phyloP scores from a whole-genome alignment of 2,329 filamentous ascomycete species.

The Trichophyton schoenleinii region DNA sequence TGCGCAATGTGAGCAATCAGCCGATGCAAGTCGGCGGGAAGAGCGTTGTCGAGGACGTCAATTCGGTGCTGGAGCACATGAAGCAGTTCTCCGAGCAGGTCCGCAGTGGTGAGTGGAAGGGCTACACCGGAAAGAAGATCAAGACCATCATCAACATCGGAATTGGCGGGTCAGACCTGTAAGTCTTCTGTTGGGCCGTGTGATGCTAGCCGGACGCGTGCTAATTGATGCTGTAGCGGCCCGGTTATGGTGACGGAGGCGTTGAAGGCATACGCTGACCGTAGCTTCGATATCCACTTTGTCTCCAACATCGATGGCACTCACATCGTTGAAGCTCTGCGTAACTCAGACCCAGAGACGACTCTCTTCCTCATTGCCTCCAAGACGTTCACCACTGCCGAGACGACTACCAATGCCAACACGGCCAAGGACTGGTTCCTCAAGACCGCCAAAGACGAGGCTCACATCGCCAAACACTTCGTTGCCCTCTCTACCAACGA shows the following conservation, averaged over 20 bases:
- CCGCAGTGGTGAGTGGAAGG: slow-evolving; percentile 90
- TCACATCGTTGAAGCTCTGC: slow-evolving; percentile 87
- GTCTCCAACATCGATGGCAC: slow-evolving; percentile 99
- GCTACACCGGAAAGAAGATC: slow-evolving; percentile 92
- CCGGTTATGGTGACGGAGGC: slow-evolving; percentile 99
- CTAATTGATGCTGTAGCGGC: slow-evolving; percentile 44
- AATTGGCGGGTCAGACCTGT: slow-evolving; percentile 97
- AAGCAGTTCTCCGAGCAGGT: slow-evolving; percentile 96
- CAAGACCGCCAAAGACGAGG: slow-evolving; percentile 61
- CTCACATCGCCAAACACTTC: slow-evolving; percentile 89
- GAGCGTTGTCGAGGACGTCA: slow-evolving; percentile 89
- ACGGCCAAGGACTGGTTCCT: slow-evolving; percentile 96
- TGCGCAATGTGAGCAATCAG: slow-evolving; percentile 80
- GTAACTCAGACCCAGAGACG: slow-evolving; percentile 81
- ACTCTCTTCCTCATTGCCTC: slow-evolving; percentile 98
- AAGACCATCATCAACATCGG: slow-evolving; percentile 95
- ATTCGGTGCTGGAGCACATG: slow-evolving; percentile 88
- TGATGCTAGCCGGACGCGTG: background rate
- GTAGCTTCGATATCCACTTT: slow-evolving; percentile 83
- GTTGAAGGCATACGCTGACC: slow-evolving; percentile 83
- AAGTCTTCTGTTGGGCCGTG: slow-evolving; percentile 33
- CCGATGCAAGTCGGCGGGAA: slow-evolving; percentile 73
- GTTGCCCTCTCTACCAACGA: slow-evolving; percentile 96
- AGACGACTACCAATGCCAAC: slow-evolving; percentile 95
- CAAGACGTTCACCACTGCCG: slow-evolving; percentile 98